These are phyloP conservation scores for Aspergillus diversus DNA, from an alignment of 495 filamentous ascomycete species.

Conservation along the genomic window DNA sequence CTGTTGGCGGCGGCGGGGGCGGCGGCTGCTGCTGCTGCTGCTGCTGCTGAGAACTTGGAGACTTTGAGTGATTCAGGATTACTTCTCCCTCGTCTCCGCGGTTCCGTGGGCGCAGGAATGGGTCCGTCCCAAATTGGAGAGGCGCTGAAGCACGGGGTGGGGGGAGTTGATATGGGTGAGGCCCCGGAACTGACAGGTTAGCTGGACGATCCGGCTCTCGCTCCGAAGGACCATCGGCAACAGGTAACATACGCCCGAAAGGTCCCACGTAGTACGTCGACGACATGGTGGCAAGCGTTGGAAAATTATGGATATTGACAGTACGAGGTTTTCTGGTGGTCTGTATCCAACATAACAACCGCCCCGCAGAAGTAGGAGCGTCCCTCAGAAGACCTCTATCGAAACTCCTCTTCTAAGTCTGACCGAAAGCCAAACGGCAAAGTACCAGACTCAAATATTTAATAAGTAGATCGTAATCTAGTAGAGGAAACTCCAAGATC, in stretches of 20 bases:
- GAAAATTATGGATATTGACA: not conserved
- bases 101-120: slow-evolving; percentile 39
- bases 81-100: slow-evolving; percentile 32
- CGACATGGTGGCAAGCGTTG: slow-evolving; percentile 36
- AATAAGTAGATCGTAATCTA: not conserved
- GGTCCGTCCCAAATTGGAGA: slow-evolving; percentile 50
- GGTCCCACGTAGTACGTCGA: slow-evolving; percentile 49
- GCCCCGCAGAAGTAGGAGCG: not conserved
- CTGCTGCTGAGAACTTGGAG: slow-evolving; percentile 22
- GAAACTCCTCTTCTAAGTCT: not conserved
- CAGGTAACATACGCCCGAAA: slow-evolving; percentile 55
- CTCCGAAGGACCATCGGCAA: slow-evolving; percentile 33
- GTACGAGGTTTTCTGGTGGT: slow-evolving; percentile 2
- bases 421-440: not conserved
- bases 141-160: slow-evolving; percentile 47
- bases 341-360: slow-evolving; percentile 4
- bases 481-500: not conserved
- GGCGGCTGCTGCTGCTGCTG: too few relatives aligned
- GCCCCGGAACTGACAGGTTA: slow-evolving; percentile 42
- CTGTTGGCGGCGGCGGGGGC: slow-evolving; percentile 15
- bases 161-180: slow-evolving; percentile 54
- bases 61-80: slow-evolving; percentile 21
- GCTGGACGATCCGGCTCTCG: slow-evolving; percentile 37
- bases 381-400: not conserved
- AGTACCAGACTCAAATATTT: not conserved